Base-by-base conservation (phyloP, 2,329 filamentous ascomycete genomes). In the Zasmidium cellare region DNA sequence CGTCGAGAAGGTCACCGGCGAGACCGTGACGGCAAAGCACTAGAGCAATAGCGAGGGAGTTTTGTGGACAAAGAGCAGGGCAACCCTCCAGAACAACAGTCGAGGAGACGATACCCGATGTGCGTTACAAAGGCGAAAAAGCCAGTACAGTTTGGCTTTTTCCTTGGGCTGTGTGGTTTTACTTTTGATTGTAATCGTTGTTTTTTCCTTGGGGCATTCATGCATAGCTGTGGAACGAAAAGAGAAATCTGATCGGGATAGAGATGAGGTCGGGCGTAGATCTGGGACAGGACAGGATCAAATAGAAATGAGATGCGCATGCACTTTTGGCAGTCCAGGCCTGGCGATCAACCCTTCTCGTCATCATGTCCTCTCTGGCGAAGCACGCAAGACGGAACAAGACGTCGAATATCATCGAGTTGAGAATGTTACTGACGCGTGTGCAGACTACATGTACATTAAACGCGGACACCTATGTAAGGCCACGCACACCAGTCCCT, bases 1-100 rank as follows among this genome's bases (percentile, higher is more conserved):
- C 67, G 84, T 87, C 63, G 84, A 87, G 77, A 86, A 84, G 76
- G 73, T 85, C 68, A 87, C 84, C 41, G 85, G 85, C 67, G 85
- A 87, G 35, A 69, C 75, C 59, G 84, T 87, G 68, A 86, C 84
- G 60, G 84, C 84, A 45, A 87, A 87, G 79, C 85, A 87, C 76
- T 87, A 83, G 41, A 46, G 35, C 41, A 46, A 22, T n/a, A n/a
- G n/a, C n/a, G 41, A 19, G 48, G 20, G 58, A 35, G 16, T 50
- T 55, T 55, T 44, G 18, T 35, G 51, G 46, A 28, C 25, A 50
- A 54, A 45, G 53, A 55, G 45, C 45, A 47, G 46, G 45, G 25
- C 38, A 5, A 44, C 31, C 7, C 35, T 41, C 35, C 35, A n/a
- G 35, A 41, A 9, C 35, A 50, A n/a, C 47, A 50, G 28, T 50